phyloP scores from a whole-genome alignment of 1,284 basidiomycete species.

The Apiotrichum gamsii region DNA sequence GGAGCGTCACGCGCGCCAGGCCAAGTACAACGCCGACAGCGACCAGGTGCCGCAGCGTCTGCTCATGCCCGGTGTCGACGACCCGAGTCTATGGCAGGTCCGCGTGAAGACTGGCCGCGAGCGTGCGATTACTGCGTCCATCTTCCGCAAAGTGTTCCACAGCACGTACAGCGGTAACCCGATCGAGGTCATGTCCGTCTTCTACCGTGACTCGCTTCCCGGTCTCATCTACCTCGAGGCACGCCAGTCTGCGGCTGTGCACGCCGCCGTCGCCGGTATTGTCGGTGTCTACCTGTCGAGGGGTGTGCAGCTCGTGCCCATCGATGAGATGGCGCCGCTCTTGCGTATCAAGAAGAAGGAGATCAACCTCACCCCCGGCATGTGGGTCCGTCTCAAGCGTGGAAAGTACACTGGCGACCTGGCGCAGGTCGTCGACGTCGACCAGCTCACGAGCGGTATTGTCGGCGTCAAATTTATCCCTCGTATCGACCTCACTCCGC shows the following conservation, averaged over 20 bases:
- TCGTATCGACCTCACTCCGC: constrained; percentile 89
- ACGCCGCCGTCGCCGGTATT: constrained; percentile 76
- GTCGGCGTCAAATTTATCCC: constrained; percentile 91
- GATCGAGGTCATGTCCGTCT: constrained; percentile 81
- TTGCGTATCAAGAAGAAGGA: constrained; percentile 95
- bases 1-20: constrained; percentile 66
- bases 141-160: constrained; percentile 79
- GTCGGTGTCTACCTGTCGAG: constrained; percentile 79
- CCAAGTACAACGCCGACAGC: constrained; percentile 79
- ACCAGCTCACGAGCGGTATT: constrained; percentile 66
- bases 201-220: constrained; percentile 89
- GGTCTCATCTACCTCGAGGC: constrained; percentile 97
- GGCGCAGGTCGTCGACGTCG: constrained; percentile 91
- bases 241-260: constrained; percentile 76
- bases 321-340: constrained; percentile 96
- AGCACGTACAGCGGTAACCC: constrained; percentile 54
- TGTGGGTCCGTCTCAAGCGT: constrained; percentile 91
- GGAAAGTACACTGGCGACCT: constrained; percentile 93
- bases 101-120: constrained; percentile 89
- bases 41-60: constrained; percentile 92
- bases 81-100: constrained; percentile 93
- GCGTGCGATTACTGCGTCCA: constrained; percentile 83
- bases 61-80: constrained; percentile 93
- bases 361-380: constrained; percentile 72
- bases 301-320: constrained; percentile 80